Conservation (phyloP, 202 grass and related monocot species). For the Schoenoplectus tabernaemontani region DNA sequence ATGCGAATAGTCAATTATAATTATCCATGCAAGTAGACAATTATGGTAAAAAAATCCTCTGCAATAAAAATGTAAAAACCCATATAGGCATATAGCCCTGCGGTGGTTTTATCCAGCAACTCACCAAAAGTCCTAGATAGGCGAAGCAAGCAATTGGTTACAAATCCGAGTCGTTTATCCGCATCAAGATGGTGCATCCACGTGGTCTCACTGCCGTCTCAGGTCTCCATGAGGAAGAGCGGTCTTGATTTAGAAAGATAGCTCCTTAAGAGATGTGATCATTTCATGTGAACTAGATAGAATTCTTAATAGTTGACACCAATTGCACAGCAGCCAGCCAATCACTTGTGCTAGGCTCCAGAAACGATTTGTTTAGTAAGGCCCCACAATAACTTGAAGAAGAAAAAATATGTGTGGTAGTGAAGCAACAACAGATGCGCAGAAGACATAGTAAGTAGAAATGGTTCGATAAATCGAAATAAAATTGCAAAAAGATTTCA, state of each 20-base stretch:
- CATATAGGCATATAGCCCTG: no score
- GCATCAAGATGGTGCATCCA: background rate
- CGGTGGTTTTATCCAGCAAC: background rate
- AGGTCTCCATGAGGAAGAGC: background rate
- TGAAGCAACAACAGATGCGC: background rate
- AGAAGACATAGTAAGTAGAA: background rate
- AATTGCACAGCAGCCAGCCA: background rate
- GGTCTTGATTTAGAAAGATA: background rate
- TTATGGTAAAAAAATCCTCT: no score
- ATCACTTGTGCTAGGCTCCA: background rate
- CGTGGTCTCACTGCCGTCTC: no score
- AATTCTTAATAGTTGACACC: background rate
- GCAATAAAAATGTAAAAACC: no score
- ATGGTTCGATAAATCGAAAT: background rate
- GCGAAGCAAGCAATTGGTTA: background rate
- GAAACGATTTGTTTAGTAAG: background rate
- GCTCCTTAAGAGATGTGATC: background rate
- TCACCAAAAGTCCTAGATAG: background rate
- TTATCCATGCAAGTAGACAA: background rate
- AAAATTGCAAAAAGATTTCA: background rate
- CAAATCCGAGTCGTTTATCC: background rate
- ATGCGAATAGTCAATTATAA: background rate
- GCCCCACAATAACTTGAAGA: background rate
- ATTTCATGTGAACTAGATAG: no score
- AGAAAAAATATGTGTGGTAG: slow-evolving; percentile 7